Percentiles rank a stretch among this genome's conserved stretches.
phyloP scores from a whole-genome alignment of 2,329 filamentous ascomycete genomes.

The Phialophora macrospora region DNA sequence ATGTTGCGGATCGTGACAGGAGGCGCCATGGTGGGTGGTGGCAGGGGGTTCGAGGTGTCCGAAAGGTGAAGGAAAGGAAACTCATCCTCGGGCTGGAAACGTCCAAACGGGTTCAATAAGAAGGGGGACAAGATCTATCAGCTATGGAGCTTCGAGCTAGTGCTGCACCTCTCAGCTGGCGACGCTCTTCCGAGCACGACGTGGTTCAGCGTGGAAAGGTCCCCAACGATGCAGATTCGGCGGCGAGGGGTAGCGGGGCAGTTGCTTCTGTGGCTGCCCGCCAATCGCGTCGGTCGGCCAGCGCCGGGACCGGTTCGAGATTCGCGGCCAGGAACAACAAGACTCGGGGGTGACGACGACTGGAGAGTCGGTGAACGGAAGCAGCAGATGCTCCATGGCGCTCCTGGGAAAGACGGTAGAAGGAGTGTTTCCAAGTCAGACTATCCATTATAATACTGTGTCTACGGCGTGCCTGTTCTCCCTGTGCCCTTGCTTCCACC shows the following conservation, averaged over 20 bases:
- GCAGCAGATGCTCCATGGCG: background rate
- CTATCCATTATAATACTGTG: background rate
- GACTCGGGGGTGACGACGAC: conserved; percentile 4
- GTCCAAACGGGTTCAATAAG: background rate
- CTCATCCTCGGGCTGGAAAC: conserved; percentile 1
- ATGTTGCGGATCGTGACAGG: conserved; percentile 79
- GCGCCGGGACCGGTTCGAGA: background rate
- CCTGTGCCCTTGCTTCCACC: background rate
- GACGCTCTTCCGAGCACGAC: background rate
- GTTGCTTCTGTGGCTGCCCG: background rate
- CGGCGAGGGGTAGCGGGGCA: conserved; percentile 12
- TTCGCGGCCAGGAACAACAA: background rate
- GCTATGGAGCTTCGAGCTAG: conserved; percentile 2
- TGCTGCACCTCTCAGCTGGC: conserved; percentile 16
- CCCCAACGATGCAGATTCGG: conserved; percentile 1
- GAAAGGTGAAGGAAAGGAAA: conserved; percentile 6
- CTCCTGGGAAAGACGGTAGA: background rate
- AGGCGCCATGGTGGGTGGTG: conserved; percentile 45
- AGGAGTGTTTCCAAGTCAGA: background rate
- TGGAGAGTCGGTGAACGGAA: background rate
- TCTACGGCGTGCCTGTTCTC: background rate
- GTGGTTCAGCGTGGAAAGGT: background rate
- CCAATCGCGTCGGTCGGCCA: conserved; percentile 12
- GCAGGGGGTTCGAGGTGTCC: conserved; percentile 1
- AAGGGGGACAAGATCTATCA: background rate